Evolutionary conservation across 1,284 basidiomycete genomes (phyloP).

Genomic region (Omphalotus olearius): DNA sequence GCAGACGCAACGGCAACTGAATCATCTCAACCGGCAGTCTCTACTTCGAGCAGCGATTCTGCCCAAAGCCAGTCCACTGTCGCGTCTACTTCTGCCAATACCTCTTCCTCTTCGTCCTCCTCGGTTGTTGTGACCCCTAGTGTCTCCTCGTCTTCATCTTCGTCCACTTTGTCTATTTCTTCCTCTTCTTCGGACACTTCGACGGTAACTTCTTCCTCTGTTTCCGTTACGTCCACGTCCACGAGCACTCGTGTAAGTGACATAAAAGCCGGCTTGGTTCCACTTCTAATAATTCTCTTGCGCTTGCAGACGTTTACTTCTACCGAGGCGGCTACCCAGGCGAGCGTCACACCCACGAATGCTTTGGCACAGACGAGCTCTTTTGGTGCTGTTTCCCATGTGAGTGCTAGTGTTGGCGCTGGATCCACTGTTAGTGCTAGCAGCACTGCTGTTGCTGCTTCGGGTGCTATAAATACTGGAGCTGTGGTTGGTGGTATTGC

Average conservation of each 20-base stretch:
- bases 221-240: not conserved
- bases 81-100: not conserved
- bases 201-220: not conserved
- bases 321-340: not conserved
- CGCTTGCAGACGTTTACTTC: not conserved
- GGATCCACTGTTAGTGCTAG: conserved; percentile 5
- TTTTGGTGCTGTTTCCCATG: not conserved
- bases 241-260: not conserved
- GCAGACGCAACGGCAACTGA: not conserved
- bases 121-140: not conserved
- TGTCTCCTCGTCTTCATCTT: not conserved
- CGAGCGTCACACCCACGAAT: too few species aligned
- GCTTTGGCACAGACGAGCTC: conserved; percentile 1
- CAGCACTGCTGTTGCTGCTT: conserved; percentile 3
- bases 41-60: not conserved
- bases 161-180: not conserved
- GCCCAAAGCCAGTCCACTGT: not conserved
- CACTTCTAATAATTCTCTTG: not conserved
- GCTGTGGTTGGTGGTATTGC: conserved; percentile 17
- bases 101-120: not conserved
- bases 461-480: conserved; percentile 16
- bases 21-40: not conserved
- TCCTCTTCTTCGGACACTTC: not conserved
- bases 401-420: conserved; percentile 12
- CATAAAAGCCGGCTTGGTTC: not conserved